Base-by-base conservation (phyloP, 305 asterid genomes). In the Rubia peregrina region DNA sequence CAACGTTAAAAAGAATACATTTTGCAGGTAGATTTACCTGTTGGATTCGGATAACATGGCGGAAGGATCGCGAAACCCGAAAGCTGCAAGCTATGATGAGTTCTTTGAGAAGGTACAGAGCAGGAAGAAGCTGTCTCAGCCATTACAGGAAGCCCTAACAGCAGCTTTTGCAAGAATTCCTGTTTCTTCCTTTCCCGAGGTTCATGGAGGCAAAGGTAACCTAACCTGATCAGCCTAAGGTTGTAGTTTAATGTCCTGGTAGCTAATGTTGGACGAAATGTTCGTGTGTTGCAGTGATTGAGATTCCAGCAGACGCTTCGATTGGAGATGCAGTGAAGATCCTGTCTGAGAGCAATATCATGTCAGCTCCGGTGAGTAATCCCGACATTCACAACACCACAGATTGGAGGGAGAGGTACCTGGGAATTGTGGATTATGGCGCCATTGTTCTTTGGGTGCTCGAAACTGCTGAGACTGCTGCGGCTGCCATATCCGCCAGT, bases 391-490 rank as follows among this genome's bases (percentile, higher is more conserved):
- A 19, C 33, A 76, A 75, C 42, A 78, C 80, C 55, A 19, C 44
- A 41, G 90, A 89, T 71, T 90, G 98, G 96, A 79, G 90, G 19
- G 83, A 79, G 5, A 77, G 86, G 48, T 90, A 93, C 75, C 65
- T 93, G 75, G 96, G 97, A 4, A 75, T 90, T 10, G 81, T 90
- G 30, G 98, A 93, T 78, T 93, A 86, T 81, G 81, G 97, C 0
- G 96, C 95, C 22, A 80, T 93, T 26, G 88, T 90, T 17, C 89
- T 89, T 41, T 90, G 94, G 96, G 95, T 89, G 76, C 77, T 93
- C 66, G 96, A 89, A 80, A 83, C 83, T 44, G 96, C 96, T 0
- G 95, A 86, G 21, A 67, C 81, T 21, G 97, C 91, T 1, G 97
- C 98, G 1, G 86, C 90, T 41, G 89, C 98, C 61, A 60, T 90